Conservation (phyloP, 305 asterid species). For the Fraxinus velutina region DNA sequence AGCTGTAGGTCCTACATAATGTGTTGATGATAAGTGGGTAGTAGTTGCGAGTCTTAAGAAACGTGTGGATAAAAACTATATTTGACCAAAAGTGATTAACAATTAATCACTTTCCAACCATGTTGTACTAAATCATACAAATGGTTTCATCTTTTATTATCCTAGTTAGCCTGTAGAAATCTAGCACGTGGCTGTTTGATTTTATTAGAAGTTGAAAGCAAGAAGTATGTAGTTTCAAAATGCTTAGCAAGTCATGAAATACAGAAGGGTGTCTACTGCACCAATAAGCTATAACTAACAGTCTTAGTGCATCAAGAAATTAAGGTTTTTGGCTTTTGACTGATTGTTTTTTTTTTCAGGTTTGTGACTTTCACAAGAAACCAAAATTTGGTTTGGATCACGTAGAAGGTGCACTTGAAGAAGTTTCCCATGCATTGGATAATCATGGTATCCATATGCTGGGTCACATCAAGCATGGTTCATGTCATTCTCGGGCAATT, state of each 20-base stretch:
- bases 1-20: neutral
- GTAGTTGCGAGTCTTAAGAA: neutral
- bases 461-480: conserved; percentile 73
- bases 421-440: conserved; percentile 64
- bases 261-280: neutral
- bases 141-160: neutral
- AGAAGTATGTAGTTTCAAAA: conserved; percentile 14
- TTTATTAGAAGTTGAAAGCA: neutral
- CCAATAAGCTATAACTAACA: conserved; percentile 2
- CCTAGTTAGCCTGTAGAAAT: neutral
- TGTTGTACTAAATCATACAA: neutral
- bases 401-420: conserved; percentile 69
- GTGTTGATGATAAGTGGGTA: neutral
- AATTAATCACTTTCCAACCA: neutral
- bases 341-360: conserved; percentile 38
- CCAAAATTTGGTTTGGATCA: conserved; percentile 52
- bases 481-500: conserved; percentile 81
- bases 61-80: neutral
- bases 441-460: conserved; percentile 79
- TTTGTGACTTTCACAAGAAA: conserved; percentile 61
- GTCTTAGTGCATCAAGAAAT: conserved; percentile 1
- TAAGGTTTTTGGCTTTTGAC: neutral
- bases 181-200: neutral
- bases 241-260: neutral
- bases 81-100: neutral